phyloP scores from a whole-genome alignment of 2,329 filamentous ascomycete genomes.

The Fusarium sambucinum region DNA sequence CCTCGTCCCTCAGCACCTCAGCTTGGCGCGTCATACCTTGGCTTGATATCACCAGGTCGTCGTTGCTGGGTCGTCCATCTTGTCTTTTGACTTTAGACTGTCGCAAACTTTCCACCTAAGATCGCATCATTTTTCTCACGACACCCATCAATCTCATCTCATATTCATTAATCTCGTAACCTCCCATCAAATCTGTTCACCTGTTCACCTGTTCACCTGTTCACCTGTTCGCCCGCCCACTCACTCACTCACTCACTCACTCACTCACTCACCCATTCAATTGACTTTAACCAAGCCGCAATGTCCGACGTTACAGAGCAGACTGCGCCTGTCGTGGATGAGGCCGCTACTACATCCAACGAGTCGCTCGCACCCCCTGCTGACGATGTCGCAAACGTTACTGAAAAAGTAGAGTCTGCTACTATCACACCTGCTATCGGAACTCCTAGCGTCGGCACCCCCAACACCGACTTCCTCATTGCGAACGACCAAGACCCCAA shows the following conservation, averaged over 20 bases:
- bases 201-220: no score
- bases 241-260: not conserved
- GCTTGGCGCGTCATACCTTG: conserved; percentile 39
- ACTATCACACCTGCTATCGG: conserved; percentile 32
- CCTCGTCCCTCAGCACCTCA: conserved; percentile 9
- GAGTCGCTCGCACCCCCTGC: conserved; percentile 10
- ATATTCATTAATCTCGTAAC: not conserved
- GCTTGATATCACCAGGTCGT: conserved; percentile 15
- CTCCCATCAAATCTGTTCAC: not conserved
- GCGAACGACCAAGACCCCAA: conserved; percentile 60
- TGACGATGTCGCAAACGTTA: conserved; percentile 29
- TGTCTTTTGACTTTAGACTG: conserved; percentile 31
- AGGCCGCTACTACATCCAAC: conserved; percentile 15
- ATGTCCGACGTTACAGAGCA: conserved; percentile 52
- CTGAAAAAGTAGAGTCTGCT: conserved; percentile 37
- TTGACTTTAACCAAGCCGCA: conserved; percentile 15
- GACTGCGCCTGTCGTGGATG: conserved; percentile 37
- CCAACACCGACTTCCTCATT: conserved; percentile 44
- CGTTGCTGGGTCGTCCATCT: conserved; percentile 38
- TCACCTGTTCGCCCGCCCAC: not conserved
- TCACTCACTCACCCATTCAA: not conserved
- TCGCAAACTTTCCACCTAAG: conserved; percentile 42
- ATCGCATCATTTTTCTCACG: conserved; percentile 21
- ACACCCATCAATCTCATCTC: conserved; percentile 15
- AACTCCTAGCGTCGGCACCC: conserved; percentile 35